Conservation (phyloP, 2,329 filamentous ascomycete species). For the Beauveria brongniartii region DNA sequence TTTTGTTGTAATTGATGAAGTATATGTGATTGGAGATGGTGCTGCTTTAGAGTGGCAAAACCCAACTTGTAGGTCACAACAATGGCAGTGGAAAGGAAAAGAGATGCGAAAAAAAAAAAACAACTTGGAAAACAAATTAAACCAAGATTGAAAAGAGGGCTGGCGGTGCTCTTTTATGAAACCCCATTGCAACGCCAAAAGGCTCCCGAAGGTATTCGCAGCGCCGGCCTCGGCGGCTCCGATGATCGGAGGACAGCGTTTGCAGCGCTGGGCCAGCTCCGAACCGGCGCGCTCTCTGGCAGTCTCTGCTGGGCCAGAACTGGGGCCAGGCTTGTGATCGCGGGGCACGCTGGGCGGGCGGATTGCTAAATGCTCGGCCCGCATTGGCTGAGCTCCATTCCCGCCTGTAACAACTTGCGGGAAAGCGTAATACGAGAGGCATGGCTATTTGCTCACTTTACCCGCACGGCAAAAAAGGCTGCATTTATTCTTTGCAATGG, state of each 20-base stretch:
- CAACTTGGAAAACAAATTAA: not conserved
- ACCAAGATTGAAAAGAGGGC: not conserved
- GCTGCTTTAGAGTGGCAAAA: not conserved
- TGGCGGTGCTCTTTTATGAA: slow-evolving; percentile 15
- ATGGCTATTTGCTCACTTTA: too few species aligned
- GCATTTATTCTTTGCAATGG: too few species aligned
- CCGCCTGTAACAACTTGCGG: not conserved
- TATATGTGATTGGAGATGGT: not conserved
- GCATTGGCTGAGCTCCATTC: slow-evolving; percentile 17
- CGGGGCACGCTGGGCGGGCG: slow-evolving; percentile 17
- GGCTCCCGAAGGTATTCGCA: not conserved
- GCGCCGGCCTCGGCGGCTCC: slow-evolving; percentile 16
- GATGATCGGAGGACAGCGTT: slow-evolving; percentile 22
- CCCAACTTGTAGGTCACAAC: not conserved
- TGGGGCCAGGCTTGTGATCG: slow-evolving; percentile 3
- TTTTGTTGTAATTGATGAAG: not conserved
- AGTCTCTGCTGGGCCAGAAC: too few species aligned
- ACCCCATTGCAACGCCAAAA: not conserved
- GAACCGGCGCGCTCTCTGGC: slow-evolving; percentile 14
- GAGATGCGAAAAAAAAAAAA: not conserved
- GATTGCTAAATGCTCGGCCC: slow-evolving; percentile 22
- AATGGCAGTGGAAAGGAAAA: not conserved
- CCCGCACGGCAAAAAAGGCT: too few species aligned
- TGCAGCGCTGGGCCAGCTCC: slow-evolving; percentile 14
- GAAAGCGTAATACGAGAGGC: too few species aligned